Conservation (phyloP, 164 flowering plant species). For the Magnolia sinica region DNA sequence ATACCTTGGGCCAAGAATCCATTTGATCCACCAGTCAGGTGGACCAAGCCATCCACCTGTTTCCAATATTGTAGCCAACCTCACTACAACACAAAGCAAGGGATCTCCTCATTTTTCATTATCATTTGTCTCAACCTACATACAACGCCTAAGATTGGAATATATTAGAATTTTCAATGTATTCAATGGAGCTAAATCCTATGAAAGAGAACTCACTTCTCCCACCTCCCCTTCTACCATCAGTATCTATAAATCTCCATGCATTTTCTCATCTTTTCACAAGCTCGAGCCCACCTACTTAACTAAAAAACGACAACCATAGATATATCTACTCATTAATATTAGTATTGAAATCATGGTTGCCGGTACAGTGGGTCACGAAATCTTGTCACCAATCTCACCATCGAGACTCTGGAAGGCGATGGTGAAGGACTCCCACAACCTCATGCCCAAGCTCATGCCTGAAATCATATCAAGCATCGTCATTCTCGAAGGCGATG, state of each 20-base stretch:
- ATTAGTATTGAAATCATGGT: not conserved
- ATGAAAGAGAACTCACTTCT: not conserved
- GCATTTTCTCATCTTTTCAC: not conserved
- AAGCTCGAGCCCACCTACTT: not conserved
- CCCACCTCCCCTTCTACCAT: not conserved
- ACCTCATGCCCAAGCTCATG: slow-evolving; percentile 6
- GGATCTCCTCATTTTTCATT: too few species aligned
- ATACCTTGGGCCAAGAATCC: too few species aligned
- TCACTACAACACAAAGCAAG: too few species aligned
- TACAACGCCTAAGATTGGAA: not conserved
- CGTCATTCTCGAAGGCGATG: not conserved
- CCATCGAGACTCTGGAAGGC: slow-evolving; percentile 4
- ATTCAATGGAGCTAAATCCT: not conserved
- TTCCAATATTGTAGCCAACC: too few species aligned
- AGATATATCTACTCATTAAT: not conserved
- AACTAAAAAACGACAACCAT: not conserved
- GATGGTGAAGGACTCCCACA: not conserved
- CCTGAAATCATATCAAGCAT: slow-evolving; percentile 2
- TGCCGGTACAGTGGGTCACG: not conserved
- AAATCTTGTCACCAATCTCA: not conserved
- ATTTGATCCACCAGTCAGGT: too few species aligned
- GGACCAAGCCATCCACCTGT: too few species aligned
- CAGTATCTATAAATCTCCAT: not conserved
- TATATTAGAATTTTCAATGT: not conserved
- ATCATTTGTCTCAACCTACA: too few species aligned